Conservation (phyloP, 331 rosid species). For the Spiraea crenata region DNA sequence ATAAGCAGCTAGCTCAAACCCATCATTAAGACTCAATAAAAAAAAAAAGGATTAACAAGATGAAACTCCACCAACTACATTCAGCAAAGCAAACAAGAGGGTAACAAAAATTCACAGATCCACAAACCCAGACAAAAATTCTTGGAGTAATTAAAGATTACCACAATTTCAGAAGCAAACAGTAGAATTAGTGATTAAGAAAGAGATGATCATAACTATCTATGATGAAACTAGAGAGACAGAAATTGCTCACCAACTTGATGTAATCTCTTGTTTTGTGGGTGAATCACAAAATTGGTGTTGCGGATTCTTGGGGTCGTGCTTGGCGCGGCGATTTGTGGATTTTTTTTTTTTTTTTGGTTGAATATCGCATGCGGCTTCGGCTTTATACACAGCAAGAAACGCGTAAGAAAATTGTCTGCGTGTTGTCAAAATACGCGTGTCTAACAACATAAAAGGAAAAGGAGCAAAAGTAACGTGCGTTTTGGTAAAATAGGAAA, state of each 20-base stretch:
- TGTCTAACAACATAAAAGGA: too few species aligned
- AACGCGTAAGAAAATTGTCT: background rate
- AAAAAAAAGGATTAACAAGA: background rate
- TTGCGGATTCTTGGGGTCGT: too few species aligned
- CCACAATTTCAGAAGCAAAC: background rate
- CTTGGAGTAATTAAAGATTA: background rate
- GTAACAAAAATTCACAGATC: background rate
- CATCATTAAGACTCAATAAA: background rate
- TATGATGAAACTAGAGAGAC: background rate
- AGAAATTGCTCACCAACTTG: slow-evolving; percentile 11
- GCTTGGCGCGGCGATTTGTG: too few species aligned
- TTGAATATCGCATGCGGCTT: too few species aligned
- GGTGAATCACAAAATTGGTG: background rate
- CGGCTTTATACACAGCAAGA: background rate
- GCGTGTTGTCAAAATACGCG: too few species aligned
- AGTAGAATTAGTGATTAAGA: background rate
- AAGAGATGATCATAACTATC: background rate
- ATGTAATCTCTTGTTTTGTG: background rate
- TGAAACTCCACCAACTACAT: background rate
- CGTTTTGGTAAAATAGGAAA: too few species aligned
- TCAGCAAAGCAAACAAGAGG: background rate
- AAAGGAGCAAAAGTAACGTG: too few species aligned
- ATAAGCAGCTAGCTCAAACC: too few species aligned
- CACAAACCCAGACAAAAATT: slow-evolving; percentile 1
- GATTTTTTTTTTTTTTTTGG: too few species aligned